phyloP scores from a whole-genome alignment of 352 stramenopile genomes.

The Globisporangium camurandrum region DNA sequence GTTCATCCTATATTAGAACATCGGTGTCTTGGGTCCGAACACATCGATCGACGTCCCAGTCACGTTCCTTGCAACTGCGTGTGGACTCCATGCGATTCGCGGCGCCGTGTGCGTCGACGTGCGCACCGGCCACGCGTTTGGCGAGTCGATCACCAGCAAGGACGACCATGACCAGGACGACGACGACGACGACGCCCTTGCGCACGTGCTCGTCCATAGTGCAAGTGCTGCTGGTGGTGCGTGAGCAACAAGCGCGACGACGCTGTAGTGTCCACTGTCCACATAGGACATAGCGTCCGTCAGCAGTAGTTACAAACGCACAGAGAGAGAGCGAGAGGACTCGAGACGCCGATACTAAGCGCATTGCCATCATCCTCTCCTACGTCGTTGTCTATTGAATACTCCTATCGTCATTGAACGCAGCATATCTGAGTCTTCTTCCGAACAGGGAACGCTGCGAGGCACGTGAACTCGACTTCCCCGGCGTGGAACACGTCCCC shows the following conservation, averaged over 20 bases:
- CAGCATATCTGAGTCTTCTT: conserved; percentile 54
- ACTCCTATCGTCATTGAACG: conserved; percentile 17
- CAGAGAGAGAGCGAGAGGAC: too few relatives aligned
- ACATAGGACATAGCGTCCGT: conserved; percentile 5
- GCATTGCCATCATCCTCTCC: neutral
- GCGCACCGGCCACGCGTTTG: conserved; percentile 49
- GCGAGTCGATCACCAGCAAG: too few relatives aligned
- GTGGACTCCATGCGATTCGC: conserved; percentile 53
- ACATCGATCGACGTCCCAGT: conserved; percentile 32
- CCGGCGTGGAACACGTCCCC: conserved; percentile 65
- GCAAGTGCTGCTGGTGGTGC: too few relatives aligned
- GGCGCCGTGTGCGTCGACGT: conserved; percentile 67
- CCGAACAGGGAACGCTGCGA: conserved; percentile 46
- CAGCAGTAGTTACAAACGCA: neutral
- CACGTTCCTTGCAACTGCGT: conserved; percentile 59
- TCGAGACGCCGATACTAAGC: too few relatives aligned
- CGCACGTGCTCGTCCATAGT: conserved; percentile 48
- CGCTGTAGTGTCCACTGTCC: conserved; percentile 1
- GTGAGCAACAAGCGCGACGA: conserved; percentile 7
- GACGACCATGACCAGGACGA: too few relatives aligned
- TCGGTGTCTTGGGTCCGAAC: conserved; percentile 49
- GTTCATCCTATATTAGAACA: conserved; percentile 31
- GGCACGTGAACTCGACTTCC: conserved; percentile 72
- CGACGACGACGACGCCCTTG: conserved; percentile 38
- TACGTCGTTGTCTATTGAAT: neutral